Evolutionary conservation across 208 protist genomes (phyloP), one percentile per base, ranked within the genome.

Genomic region (Leishmania gerbilli): DNA sequence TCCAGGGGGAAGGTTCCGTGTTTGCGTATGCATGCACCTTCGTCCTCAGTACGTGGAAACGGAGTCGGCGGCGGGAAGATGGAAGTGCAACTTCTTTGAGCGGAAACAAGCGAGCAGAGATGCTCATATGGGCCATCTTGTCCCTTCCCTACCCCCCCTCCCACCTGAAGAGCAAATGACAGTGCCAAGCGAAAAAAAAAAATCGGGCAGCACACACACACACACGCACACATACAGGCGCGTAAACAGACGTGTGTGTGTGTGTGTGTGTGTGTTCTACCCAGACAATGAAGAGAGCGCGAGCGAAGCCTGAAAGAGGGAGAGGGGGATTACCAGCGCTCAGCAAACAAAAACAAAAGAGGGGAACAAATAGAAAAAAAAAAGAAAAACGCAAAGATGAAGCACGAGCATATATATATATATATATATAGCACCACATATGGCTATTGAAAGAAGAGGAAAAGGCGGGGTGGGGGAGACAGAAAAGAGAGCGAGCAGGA

Each of bases 401-500:
- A 9, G 56, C 56, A 62, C 56, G 56, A 62, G 56, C 56, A 62
- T 31, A 62, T n/a, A n/a, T 34, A 34, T 34, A 34, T 34, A 34
- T 34, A 34, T 37, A 37, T 37, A 37, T 37, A 62, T n/a, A 31
- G 24, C 56, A 62, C 56, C 56, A 31, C 24, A 24, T 62, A 62
- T 21, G 8, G 27, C 8, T 13, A 62, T 62, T 3, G 45, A 55
- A 72, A 56, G 56, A 4, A 80, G 19, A 68, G 11, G 42, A 62
- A 31, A 49, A 49, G 8, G 45, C 45, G 8, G 56, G 9, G 21
- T 24, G 56, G 27, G 15, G 56, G 67, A 67, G 42, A 15, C 13
- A 15, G 27, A 45, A 34, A 75, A 58, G 42, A 58, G 24, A 81
- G 77, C 7, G 53, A 81, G 31, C 60, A 31, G 56, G 74, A 21